Conservation (phyloP, 1,284 basidiomycete species). For the Cryptococcus sp. region DNA sequence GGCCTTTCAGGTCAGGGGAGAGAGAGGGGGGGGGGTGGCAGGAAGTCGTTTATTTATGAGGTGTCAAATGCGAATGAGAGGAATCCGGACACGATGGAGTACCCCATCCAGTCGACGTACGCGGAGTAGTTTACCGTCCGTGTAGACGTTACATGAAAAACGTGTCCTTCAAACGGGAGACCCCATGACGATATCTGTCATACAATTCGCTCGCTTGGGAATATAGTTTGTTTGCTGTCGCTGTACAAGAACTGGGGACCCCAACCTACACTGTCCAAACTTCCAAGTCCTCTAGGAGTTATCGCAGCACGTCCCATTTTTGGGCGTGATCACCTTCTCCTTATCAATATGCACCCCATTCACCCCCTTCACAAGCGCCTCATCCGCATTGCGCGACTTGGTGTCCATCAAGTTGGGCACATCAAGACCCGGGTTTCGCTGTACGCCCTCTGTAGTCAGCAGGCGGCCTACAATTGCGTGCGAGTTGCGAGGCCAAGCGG, state of each 20-base stretch:
- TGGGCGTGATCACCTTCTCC: conserved; percentile 1
- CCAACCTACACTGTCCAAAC: no score
- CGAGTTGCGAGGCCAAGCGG: no score
- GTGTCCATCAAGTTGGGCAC: conserved; percentile 32
- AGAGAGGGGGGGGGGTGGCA: neutral
- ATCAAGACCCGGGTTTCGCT: conserved; percentile 38
- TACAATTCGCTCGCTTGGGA: no score
- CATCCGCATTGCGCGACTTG: conserved; percentile 37
- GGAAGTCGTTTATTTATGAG: neutral
- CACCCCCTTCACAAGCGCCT: conserved; percentile 30
- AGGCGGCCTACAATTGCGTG: neutral
- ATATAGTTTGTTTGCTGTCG: no score
- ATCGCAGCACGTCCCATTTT: neutral
- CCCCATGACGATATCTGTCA: no score
- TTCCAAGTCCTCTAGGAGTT: no score
- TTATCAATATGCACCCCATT: conserved; percentile 1
- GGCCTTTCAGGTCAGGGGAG: no score
- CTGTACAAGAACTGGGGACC: no score
- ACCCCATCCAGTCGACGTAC: neutral
- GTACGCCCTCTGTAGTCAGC: neutral
- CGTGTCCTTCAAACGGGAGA: no score
- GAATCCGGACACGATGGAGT: neutral
- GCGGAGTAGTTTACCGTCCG: no score
- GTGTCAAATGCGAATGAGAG: neutral
- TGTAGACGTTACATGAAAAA: no score